Evolutionary conservation across 768 basidiomycete species (phyloP).

Genomic region (Tulasnella sp.): DNA sequence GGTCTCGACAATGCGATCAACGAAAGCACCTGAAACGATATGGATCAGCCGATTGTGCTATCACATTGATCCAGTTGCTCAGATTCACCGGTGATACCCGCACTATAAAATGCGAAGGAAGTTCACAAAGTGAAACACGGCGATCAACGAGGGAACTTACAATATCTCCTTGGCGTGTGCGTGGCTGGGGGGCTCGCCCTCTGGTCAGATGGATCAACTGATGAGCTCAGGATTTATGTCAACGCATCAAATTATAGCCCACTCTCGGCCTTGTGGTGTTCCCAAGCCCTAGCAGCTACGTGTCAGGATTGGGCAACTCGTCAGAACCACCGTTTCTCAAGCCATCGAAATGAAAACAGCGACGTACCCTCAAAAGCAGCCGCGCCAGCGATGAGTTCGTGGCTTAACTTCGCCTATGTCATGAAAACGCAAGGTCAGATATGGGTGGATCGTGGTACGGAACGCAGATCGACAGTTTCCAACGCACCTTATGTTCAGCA

Average conservation of each 20-base stretch:
- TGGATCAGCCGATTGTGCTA: neutral
- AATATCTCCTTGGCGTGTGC: conserved; percentile 10
- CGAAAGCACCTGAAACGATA: neutral
- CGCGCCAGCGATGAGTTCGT: neutral
- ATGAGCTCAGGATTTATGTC: no score
- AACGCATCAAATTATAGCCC: neutral
- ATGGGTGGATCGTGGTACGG: neutral
- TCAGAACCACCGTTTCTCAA: no score
- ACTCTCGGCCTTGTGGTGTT: conserved; percentile 2
- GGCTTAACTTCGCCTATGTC: neutral
- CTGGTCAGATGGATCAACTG: neutral
- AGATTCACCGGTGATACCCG: conserved; percentile 7
- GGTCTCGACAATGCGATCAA: conserved; percentile 16
- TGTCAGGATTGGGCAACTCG: conserved; percentile 1
- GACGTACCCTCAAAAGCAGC: neutral
- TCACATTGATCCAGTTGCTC: neutral
- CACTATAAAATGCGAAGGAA: neutral
- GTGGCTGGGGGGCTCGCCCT: conserved; percentile 9
- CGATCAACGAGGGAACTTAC: conserved; percentile 6
- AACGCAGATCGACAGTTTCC: no score
- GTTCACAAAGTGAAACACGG: neutral
- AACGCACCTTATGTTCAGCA: neutral
- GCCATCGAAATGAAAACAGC: no score
- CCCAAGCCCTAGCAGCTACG: conserved; percentile 10
- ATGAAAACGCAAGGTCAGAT: neutral